phyloP scores from a whole-genome alignment of 306 rosid species.

The Gleditsia sinensis region DNA sequence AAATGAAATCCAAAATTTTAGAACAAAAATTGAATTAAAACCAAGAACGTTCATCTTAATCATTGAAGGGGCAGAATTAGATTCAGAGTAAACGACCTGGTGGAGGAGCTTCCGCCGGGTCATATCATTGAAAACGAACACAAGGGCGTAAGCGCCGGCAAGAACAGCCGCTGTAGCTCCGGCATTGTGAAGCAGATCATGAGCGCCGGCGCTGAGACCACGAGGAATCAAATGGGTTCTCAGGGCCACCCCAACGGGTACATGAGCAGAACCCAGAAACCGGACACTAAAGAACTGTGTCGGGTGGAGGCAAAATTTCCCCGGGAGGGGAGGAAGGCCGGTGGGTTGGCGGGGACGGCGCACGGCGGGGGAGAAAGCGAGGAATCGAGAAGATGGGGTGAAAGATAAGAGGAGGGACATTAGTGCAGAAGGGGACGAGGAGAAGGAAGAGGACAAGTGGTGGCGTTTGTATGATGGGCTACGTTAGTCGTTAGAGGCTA shows the following conservation, averaged over 20 bases:
- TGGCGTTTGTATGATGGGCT: neutral
- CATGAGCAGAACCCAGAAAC: slow-evolving; percentile 1
- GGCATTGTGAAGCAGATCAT: slow-evolving; percentile 51
- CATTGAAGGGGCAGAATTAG: too few relatives aligned
- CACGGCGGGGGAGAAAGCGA: slow-evolving; percentile 38
- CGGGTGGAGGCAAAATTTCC: neutral
- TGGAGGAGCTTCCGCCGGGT: slow-evolving; percentile 54
- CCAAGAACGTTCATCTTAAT: neutral
- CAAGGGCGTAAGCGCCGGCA: slow-evolving; percentile 68
- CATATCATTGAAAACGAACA: slow-evolving; percentile 63
- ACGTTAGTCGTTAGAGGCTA: too few relatives aligned
- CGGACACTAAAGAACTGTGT: slow-evolving; percentile 7
- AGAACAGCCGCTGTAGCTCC: slow-evolving; percentile 67
- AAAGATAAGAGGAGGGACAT: slow-evolving; percentile 42
- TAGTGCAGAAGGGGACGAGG: neutral
- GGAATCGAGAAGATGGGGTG: slow-evolving; percentile 17
- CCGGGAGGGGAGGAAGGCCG: neutral
- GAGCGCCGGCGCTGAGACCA: slow-evolving; percentile 14
- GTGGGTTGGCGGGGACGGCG: slow-evolving; percentile 26
- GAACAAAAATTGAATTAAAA: neutral
- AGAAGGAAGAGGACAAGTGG: neutral
- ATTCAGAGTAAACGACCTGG: too few relatives aligned
- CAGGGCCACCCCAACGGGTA: neutral
- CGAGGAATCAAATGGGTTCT: slow-evolving; percentile 20
- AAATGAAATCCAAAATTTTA: slow-evolving; percentile 2